Conservation (phyloP, 148 eudicot genomes). For the Vaccinium vitisidaea region DNA sequence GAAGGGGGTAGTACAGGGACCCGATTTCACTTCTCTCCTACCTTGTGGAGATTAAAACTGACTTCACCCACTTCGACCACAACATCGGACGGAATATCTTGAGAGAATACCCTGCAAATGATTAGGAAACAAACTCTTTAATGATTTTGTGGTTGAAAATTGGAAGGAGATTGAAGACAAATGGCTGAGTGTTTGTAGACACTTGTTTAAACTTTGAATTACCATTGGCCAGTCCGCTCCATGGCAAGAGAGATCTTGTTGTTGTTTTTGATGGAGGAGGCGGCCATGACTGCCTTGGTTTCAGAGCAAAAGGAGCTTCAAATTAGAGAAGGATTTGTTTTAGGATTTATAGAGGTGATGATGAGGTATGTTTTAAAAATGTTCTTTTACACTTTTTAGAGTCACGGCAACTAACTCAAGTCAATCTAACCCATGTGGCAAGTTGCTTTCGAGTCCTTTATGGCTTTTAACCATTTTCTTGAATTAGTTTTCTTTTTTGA, state of each 20-base stretch:
- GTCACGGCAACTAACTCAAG: not conserved
- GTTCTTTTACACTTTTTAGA: not conserved
- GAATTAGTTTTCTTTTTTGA: too few species aligned
- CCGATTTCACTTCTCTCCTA: conserved; percentile 15
- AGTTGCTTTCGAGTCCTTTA: not conserved
- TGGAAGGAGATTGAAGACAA: not conserved
- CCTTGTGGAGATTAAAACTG: conserved; percentile 84
- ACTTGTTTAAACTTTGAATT: conserved; percentile 17
- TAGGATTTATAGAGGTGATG: not conserved
- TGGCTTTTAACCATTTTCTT: too few species aligned
- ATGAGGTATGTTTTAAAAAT: not conserved
- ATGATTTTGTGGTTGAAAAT: not conserved
- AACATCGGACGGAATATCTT: conserved; percentile 82
- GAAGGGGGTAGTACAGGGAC: too few species aligned
- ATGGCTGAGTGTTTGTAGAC: not conserved
- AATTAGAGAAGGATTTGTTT: not conserved
- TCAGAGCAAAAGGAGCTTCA: not conserved
- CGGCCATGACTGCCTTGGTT: conserved; percentile 30
- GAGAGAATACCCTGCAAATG: conserved; percentile 76
- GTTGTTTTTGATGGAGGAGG: conserved; percentile 38
- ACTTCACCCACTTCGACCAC: conserved; percentile 63
- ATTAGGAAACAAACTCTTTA: not conserved
- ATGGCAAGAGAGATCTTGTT: conserved; percentile 72
- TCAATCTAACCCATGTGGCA: not conserved
- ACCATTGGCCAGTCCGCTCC: conserved; percentile 98